Base-by-base conservation (phyloP, 2,329 filamentous ascomycete species). In the Aspergillus versicolor region DNA sequence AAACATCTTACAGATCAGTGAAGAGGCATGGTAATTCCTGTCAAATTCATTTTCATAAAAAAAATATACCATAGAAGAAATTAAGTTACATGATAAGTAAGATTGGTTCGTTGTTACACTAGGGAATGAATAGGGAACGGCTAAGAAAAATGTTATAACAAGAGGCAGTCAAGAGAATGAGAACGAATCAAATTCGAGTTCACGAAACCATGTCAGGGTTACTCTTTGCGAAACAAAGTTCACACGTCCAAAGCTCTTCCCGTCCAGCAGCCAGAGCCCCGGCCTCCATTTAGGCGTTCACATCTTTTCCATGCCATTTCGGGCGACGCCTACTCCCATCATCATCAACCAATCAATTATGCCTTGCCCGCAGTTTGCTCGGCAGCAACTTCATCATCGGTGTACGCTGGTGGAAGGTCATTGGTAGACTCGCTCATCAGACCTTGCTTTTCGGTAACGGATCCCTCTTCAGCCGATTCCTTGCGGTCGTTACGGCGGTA, bases 381-480 rank as follows among this genome's bases (percentile, higher is more conserved):
- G 52, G 65, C 57, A 38, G 68, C 63, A 15, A 24, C 34, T 37
- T 68, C 61, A 30, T 72, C 70, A 22, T 75, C 73, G 21, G 62
- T 67, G 57, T 77, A 77, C 13, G 70, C 70, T 19, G 74, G 73
- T 22, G 73, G 73, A 3, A 67, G 62, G 1, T 75, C 70, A 11
- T 73, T 70, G 0, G 66, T 49, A 15, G 62, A 46, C 40, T 67
- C 69, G n/a, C 57, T 54, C 66, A 79, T 73, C 54, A 79, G 65
- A 34, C 67, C 68, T 56, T 76, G 70, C 67, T 79, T 79, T 61
- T 79, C 77, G n/a, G 67, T 63, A 30, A 66, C 67, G n/a, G 71
- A 69, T 17, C 72, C 75, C 34, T 70, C 63, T 57, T 76, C 74
- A 55, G 67, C 61, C 37, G 66, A 63, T 43, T 70, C 66, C 46